Base-by-base conservation (phyloP, 1,284 basidiomycete species). In the Xerocomus nothofagi region DNA sequence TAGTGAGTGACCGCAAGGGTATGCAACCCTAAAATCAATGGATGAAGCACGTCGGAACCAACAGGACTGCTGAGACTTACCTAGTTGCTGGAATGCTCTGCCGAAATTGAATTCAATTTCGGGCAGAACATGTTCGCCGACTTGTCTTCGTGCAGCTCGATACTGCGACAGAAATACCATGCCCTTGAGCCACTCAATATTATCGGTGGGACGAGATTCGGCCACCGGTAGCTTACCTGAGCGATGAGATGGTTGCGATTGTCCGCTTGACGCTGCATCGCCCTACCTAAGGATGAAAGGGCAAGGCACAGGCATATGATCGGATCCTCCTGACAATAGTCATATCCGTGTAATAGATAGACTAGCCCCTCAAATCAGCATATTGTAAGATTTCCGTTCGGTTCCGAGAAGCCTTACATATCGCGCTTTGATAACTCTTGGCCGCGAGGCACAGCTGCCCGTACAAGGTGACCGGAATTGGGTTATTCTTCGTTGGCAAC, bases 21-120 rank as follows among this genome's bases (percentile, higher is more conserved):
- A 39, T 84, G 77, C 11, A 97, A 70, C 12, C 91, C 93, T 93
- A 55, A 12, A 39, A 24, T 11, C 29, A 11, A n/a, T 20, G 6
- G 17, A 41, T 50, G 27, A 59, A 18, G 5, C 37, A 24, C 21
- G 20, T 24, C 24, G 6, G 17, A 29, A 42, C 14, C 3, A 18
- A 4, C 6, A n/a, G 39, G 43, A 40, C 20, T 15, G 9, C 9
- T 11, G 27, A 39, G 3, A 44, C 73, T 58, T 61, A 93, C 93
- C 91, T 14, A 98, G 74, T 49, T 93, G 88, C 63, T 99, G 95
- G 65, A 97, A 97, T 0, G 85, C 81, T 37, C 96, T 76, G 0
- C 88, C 96, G 64, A 92, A 90, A 66, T 98, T 98, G 70, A 86
- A 98, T 57, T 98, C 93, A 2, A 94, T 86, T 63, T 94, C 91